Percentiles rank a stretch among this genome's conserved stretches.
These are phyloP conservation scores for Microbotryum scabiosae DNA, from an alignment of 1,284 basidiomycete genomes.

Conservation along the genomic window DNA sequence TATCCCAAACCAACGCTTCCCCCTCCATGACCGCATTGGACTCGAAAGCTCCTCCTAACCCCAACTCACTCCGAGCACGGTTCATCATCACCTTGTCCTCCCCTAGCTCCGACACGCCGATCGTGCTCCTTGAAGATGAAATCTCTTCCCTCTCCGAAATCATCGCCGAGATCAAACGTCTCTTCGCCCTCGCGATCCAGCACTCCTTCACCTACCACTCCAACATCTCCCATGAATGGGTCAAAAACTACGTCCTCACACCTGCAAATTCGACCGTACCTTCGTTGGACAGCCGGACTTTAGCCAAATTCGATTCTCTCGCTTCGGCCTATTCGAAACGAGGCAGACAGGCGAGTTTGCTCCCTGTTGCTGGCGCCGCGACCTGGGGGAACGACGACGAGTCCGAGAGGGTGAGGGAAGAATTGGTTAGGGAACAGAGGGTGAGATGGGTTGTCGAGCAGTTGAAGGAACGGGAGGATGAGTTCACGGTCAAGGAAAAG, in stretches of 20 bases:
- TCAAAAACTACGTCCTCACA: neutral
- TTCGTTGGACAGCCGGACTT: neutral
- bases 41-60: neutral
- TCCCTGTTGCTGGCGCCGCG: no score
- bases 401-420: no score
- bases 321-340: neutral
- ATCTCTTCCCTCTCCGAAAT: conserved; percentile 1
- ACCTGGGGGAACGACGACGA: no score
- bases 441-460: conserved; percentile 10
- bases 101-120: neutral
- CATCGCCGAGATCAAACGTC: conserved; percentile 1
- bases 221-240: neutral
- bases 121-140: conserved; percentile 2
- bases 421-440: neutral
- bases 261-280: neutral
- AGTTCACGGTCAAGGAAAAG: conserved; percentile 10
- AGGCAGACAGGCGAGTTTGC: no score
- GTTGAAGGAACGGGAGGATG: conserved; percentile 6
- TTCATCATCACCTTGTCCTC: conserved; percentile 4
- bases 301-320: neutral
- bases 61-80: neutral
- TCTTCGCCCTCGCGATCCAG: neutral
- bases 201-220: neutral
- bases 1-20: neutral
- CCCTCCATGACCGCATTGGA: no score